Evolutionary conservation across 306 rosid species (phyloP).

Genomic region (Citrullus colocynthis): DNA sequence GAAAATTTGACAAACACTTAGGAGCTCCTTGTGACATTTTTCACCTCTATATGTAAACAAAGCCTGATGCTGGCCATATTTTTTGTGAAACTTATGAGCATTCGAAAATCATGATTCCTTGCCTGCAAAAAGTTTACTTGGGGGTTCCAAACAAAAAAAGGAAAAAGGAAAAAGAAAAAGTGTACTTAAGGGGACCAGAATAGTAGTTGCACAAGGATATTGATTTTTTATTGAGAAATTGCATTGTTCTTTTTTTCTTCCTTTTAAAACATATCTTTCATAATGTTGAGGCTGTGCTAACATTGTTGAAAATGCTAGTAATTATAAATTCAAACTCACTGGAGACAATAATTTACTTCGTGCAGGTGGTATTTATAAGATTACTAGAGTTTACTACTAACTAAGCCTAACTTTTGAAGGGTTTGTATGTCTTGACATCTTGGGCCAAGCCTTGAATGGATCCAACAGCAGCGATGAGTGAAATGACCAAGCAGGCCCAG

Average conservation of each 20-base stretch:
- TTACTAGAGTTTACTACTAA: not conserved
- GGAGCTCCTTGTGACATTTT: not conserved
- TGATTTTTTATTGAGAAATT: not conserved
- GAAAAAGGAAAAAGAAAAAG: no score
- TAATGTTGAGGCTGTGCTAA: not conserved
- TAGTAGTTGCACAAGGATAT: not conserved
- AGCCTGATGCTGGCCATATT: not conserved
- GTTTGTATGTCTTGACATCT: conserved; percentile 60
- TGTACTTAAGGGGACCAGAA: not conserved
- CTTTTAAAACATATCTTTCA: conserved; percentile 1
- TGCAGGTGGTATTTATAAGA: not conserved
- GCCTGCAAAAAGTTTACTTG: not conserved
- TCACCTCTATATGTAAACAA: not conserved
- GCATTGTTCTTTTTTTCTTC: conserved; percentile 2
- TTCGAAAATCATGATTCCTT: not conserved
- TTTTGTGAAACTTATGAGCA: not conserved
- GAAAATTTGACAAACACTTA: not conserved
- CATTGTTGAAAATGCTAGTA: not conserved
- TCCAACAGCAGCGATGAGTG: conserved; percentile 70
- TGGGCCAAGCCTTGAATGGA: conserved; percentile 67
- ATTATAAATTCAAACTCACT: not conserved
- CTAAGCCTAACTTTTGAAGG: conserved; percentile 53
- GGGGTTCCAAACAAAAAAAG: not conserved
- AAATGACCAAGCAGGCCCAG: conserved; percentile 66
- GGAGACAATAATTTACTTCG: not conserved